Evolutionary conservation across 2,329 filamentous ascomycete species (phyloP).

Genomic region (Alternaria rosae): DNA sequence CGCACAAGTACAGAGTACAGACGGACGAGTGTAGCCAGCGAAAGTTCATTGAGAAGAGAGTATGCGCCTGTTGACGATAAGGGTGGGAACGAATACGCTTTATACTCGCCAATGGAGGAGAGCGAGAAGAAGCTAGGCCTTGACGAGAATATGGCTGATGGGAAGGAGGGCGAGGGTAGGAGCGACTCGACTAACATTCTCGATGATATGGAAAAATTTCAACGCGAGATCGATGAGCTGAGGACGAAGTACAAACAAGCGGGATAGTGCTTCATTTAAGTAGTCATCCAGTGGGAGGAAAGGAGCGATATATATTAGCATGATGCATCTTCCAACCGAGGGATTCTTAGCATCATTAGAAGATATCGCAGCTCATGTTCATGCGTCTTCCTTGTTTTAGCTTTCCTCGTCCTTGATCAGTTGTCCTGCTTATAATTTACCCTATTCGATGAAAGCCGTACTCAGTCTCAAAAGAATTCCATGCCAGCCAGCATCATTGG

Average conservation of each 20-base stretch:
- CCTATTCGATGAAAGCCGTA: not conserved
- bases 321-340: not conserved
- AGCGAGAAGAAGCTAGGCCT: slow-evolving; percentile 23
- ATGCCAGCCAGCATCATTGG: not conserved
- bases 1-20: slow-evolving; percentile 41
- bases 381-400: not conserved
- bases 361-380: not conserved
- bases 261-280: not conserved
- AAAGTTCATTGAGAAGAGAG: slow-evolving; percentile 39
- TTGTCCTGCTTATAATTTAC: not conserved
- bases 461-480: not conserved
- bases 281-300: not conserved
- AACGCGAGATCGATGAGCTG: slow-evolving; percentile 50
- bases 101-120: slow-evolving; percentile 42
- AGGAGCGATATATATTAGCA: not conserved
- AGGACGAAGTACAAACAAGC: slow-evolving; percentile 35
- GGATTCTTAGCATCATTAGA: not conserved
- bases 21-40: slow-evolving; percentile 44
- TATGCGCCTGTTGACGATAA: slow-evolving; percentile 31
- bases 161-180: slow-evolving; percentile 2
- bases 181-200: slow-evolving; percentile 41
- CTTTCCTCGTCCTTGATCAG: not conserved
- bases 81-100: slow-evolving; percentile 26
- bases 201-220: slow-evolving; percentile 51
- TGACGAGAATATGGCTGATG: not conserved